phyloP scores from a whole-genome alignment of 805 yeast genomes.

The Barnettozyma californica region DNA sequence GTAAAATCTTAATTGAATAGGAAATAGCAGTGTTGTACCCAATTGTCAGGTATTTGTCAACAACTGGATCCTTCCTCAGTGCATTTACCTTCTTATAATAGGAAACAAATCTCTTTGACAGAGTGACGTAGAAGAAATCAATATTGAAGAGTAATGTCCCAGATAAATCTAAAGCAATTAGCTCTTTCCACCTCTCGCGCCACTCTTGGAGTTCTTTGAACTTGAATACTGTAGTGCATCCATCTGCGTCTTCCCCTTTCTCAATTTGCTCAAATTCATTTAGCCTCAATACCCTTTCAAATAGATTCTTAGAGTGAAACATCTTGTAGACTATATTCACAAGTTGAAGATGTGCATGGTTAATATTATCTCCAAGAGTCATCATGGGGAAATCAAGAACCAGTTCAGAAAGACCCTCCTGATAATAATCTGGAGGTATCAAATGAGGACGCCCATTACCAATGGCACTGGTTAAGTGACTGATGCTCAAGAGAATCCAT shows the following conservation, averaged over 20 bases:
- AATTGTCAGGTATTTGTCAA: slow-evolving; percentile 24
- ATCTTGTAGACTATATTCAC: slow-evolving; percentile 24
- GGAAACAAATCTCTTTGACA: slow-evolving; percentile 33
- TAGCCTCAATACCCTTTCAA: slow-evolving; percentile 18
- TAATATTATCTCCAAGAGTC: slow-evolving; percentile 49
- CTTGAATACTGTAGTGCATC: slow-evolving; percentile 8
- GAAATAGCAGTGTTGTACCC: slow-evolving; percentile 38
- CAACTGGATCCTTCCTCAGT: slow-evolving; percentile 3
- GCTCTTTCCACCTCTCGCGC: slow-evolving; percentile 39
- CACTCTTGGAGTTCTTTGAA: slow-evolving; percentile 32
- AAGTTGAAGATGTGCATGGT: slow-evolving; percentile 44
- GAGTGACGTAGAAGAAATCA: slow-evolving; percentile 42
- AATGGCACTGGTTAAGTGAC: slow-evolving; percentile 46
- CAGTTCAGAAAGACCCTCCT: slow-evolving; percentile 34
- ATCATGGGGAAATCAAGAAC: slow-evolving; percentile 44
- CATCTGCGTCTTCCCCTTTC: not conserved
- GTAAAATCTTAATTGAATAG: slow-evolving; percentile 41
- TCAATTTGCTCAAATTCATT: slow-evolving; percentile 14
- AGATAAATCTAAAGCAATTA: slow-evolving; percentile 43
- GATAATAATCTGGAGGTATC: slow-evolving; percentile 33
- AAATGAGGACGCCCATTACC: slow-evolving; percentile 44
- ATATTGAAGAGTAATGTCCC: slow-evolving; percentile 43
- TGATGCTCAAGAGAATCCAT: slow-evolving; percentile 45
- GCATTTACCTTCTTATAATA: slow-evolving; percentile 25
- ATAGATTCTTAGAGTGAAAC: slow-evolving; percentile 21